Evolutionary conservation across 345 rosid genomes (phyloP), one percentile per base, ranked within the genome.

Genomic region (Acer saccharum): DNA sequence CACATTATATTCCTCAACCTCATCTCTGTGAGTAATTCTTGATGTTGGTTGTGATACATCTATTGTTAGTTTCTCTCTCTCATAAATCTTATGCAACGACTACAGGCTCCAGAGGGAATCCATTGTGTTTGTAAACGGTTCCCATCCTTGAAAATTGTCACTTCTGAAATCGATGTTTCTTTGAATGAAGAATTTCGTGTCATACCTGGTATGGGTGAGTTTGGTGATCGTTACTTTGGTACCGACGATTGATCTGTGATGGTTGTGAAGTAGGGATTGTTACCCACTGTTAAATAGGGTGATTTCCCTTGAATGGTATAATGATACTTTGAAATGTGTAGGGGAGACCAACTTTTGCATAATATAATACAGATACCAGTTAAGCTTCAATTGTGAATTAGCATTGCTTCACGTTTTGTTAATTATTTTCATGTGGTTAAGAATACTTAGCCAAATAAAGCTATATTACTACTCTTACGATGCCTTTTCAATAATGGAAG

Each of bases 121-220:
- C 96, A 91, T 71, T 93, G 98, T 32, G 98, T 94, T 7, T 93
- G 85, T 86, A 90, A 89, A 77, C 84, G 96, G 48, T 94, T 89
- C 80, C 99, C 98, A 27, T 76, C 84, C 70, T 81, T 97, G 89
- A 94, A 97, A 83, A 93, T 97, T 12, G 98, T 97, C 48, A 97
- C 99, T 23, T 97, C 98, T 2, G 99, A 97, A 86, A 97, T 97
- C 64, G 98, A 97, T 68, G 93, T 74, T 80, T 83, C 93, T 11
- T 79, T 94, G 74, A 94, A 97, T 65, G 91, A 92, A 77, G 99
- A 94, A 76, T 97, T 83, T 80, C 92, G 97, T 10, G 98, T 96
- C 43, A 88, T 97, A 82, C 99, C 99, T 11, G 99, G 99, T 23
- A 77, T 97, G 95, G 99, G 98, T 27, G 98, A 97, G 89, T 97